phyloP scores from a whole-genome alignment of 2,329 filamentous ascomycete species.

The Ophiostoma perfectum region DNA sequence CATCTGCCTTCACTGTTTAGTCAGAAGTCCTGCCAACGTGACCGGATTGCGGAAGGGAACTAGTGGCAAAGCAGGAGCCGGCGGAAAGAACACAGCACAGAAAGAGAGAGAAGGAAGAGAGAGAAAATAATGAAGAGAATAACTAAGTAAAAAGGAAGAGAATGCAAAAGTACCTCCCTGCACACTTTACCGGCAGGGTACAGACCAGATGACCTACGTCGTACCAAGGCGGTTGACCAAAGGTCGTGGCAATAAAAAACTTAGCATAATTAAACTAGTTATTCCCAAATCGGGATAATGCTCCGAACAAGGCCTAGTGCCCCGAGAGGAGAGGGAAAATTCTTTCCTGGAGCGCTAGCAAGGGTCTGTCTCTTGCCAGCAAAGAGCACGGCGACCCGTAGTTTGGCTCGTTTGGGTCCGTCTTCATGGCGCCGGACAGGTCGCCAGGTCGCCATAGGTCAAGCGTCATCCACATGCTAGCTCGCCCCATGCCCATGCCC shows the following conservation, averaged over 20 bases:
- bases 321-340: background rate
- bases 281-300: background rate
- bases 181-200: no score
- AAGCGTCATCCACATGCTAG: background rate
- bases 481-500: background rate
- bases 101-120: background rate
- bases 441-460: background rate
- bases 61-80: background rate
- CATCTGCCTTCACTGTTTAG: no score
- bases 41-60: background rate
- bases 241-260: background rate
- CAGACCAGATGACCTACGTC: no score
- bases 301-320: slow-evolving; percentile 4
- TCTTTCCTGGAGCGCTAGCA: background rate
- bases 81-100: background rate
- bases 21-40: background rate
- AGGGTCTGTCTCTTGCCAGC: slow-evolving; percentile 8
- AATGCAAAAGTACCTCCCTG: no score
- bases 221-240: no score
- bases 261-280: background rate
- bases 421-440: background rate
- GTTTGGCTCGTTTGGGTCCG: background rate
- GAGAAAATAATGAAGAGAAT: background rate
- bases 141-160: no score
- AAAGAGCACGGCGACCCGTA: background rate